A percentile compares a stretch with the other conserved stretches of the same genome.
phyloP scores from a whole-genome alignment of 2,329 filamentous ascomycete species.

The Allantophomopsis cytisporea region DNA sequence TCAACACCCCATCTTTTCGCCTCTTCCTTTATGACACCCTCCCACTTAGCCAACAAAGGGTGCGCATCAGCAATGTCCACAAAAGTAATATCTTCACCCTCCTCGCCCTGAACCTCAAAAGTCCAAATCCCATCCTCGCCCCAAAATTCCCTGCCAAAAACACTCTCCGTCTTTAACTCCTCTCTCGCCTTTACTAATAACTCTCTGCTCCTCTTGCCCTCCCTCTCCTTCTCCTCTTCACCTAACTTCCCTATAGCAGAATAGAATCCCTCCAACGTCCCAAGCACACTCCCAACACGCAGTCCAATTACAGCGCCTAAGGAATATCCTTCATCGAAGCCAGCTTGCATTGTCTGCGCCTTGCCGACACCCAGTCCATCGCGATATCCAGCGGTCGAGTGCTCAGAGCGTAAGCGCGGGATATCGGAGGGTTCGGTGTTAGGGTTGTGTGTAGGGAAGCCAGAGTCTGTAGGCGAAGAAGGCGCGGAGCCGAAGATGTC shows the following conservation, averaged over 20 bases:
- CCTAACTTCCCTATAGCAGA: constrained; percentile 26
- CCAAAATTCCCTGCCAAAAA: not conserved
- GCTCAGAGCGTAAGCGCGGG: constrained; percentile 2
- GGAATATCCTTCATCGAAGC: constrained; percentile 84
- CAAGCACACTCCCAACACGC: constrained; percentile 60
- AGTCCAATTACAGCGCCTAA: constrained; percentile 73
- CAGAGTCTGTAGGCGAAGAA: constrained; percentile 9
- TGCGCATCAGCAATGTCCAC: too few species aligned
- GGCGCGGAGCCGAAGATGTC: constrained; percentile 19
- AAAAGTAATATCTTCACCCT: constrained; percentile 34
- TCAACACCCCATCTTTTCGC: too few species aligned
- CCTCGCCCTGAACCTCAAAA: constrained; percentile 7
- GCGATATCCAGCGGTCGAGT: constrained; percentile 68
- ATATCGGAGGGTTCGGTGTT: constrained; percentile 3
- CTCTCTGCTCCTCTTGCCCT: constrained; percentile 11
- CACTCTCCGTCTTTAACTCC: constrained; percentile 42
- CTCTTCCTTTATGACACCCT: too few species aligned
- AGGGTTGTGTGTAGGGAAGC: not conserved
- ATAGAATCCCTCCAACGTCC: constrained; percentile 60
- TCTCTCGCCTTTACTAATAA: constrained; percentile 35
- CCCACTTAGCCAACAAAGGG: too few species aligned
- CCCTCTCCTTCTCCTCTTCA: constrained; percentile 3
- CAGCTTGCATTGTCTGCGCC: constrained; percentile 61
- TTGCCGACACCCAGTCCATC: constrained; percentile 75
- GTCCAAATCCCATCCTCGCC: constrained; percentile 13